Evolutionary conservation across 208 protist species (phyloP), one percentile per base, ranked within the genome.

Genomic region (Leishmania gerbilli): DNA sequence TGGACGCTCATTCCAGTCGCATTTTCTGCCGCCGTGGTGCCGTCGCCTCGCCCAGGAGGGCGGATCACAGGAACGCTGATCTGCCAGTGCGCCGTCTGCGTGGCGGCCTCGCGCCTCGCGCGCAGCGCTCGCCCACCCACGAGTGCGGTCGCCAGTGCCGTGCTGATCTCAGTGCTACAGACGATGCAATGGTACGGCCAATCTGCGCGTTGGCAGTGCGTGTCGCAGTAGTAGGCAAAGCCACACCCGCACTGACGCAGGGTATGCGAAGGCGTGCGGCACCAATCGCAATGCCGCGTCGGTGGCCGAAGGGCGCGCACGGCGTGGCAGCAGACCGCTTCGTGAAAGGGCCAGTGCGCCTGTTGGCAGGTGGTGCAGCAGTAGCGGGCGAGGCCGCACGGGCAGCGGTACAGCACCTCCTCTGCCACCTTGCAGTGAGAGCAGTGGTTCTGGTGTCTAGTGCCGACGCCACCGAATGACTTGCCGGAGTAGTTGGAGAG

Each of bases 281-380:
- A 86, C 81, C 76, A 84, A 76, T 84, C 81, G 13, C 81, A 84
- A 49, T 71, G 75, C 47, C 69, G 75, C 60, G 34, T 68, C 76
- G 81, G 67, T 49, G 31, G 71, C n/a, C 37, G 42, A 27, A 58
- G 34, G 5, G 76, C 76, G 2, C 60, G 68, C 37, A 84, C 81
- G 7, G 17, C 75, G 65, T 80, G 77, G 49, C 42, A n/a, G 62
- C 81, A 86, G 42, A 84, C 53, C n/a, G 24, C 34, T 45, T 74
- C 69, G 75, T 92, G 89, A n/a, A 80, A 34, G 5, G 86, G 76
- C 87, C 84, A 92, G 80, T 92, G 84, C 7, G 80, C 86, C 11
- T 55, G 81, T 75, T 92, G 89, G 71, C 89, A 90, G 24, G 71
- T 81, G 9, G 83, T 88, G 74, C 81, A 82, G 83, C 87, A 90